Evolutionary conservation across 108 stramenopile genomes (phyloP).

Genomic region (Skeletonema grethae): DNA sequence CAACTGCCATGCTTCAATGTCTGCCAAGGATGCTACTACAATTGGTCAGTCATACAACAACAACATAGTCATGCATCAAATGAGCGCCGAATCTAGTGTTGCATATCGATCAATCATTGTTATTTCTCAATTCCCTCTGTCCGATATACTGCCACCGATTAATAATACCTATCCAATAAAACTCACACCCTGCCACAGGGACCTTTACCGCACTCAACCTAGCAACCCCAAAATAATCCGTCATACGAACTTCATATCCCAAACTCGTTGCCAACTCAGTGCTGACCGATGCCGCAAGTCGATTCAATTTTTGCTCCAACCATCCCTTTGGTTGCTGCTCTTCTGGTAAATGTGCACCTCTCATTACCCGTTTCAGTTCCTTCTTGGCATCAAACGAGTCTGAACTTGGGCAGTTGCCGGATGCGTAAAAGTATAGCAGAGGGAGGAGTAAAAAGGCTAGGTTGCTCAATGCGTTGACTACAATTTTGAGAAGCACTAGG

Average conservation of each 20-base stretch:
- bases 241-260: constrained; percentile 60
- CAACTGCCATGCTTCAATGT: no score
- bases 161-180: constrained; percentile 65
- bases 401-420: constrained; percentile 56
- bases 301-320: constrained; percentile 51
- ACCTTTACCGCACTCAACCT: constrained; percentile 54
- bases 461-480: constrained; percentile 18
- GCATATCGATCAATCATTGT: constrained; percentile 18
- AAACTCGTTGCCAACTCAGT: constrained; percentile 71
- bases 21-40: no score
- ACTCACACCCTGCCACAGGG: constrained; percentile 52
- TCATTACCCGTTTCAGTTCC: constrained; percentile 72
- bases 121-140: constrained; percentile 22
- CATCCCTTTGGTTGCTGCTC: constrained; percentile 68
- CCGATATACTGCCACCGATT: constrained; percentile 35
- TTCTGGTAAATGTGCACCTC: constrained; percentile 77
- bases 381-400: constrained; percentile 75
- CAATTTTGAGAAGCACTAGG: constrained; percentile 16
- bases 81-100: no score
- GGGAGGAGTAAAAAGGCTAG: constrained; percentile 51
- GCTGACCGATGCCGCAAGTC: constrained; percentile 62
- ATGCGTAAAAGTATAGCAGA: constrained; percentile 57
- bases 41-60: no score
- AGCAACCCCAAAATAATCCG: constrained; percentile 47
- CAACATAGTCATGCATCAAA: no score